Evolutionary conservation across 768 basidiomycete species (phyloP), one percentile per base, ranked within the genome.

Genomic region (Suillus hirtellus): DNA sequence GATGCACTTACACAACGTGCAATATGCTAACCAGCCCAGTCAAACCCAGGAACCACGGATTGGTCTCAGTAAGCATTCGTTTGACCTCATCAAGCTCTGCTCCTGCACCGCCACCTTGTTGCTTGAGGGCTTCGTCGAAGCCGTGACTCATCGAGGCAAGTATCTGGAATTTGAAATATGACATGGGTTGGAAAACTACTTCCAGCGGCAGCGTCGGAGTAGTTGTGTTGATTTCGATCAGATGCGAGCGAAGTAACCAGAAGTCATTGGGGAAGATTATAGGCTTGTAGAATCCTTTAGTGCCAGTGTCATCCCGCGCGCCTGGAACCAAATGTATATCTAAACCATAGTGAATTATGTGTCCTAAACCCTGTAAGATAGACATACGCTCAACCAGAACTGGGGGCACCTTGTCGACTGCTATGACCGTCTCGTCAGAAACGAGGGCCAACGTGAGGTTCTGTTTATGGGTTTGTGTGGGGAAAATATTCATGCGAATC

Each of bases 11-110:
- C 89, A 97, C 78, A 68, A 88, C 85, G 76, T 99, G 97, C 65
- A 99, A 77, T 27, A 97, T 66, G 72, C 91, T 92, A 71, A 99
- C 96, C 58, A 92, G 61, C 19, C 81, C 93, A 1, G 96, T 97
- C 53, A 96, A 76, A 27, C 80, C 89, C 62, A 99, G 82, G 79
- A 97, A 89, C 83, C 88, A 94, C 17, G 95, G 92, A 73, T 92
- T 92, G 3, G 91, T 93, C 76, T 93, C 92, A 15, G 89, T 80
- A 55, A 99, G 78, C 90, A 96, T 96, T 63, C 95, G 82, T 79
- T 99, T 99, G 69, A 99, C 77, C 79, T 98, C 96, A 73, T 99
- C 96, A 49, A 99, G 74, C 73, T 99, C 96, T 35, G 86, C 84
- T 12, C 79, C 79, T 35, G 81, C 80, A 2, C 79, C 78, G 15